Base-by-base conservation (phyloP, 331 rosid genomes). In the Malus hybrid region DNA sequence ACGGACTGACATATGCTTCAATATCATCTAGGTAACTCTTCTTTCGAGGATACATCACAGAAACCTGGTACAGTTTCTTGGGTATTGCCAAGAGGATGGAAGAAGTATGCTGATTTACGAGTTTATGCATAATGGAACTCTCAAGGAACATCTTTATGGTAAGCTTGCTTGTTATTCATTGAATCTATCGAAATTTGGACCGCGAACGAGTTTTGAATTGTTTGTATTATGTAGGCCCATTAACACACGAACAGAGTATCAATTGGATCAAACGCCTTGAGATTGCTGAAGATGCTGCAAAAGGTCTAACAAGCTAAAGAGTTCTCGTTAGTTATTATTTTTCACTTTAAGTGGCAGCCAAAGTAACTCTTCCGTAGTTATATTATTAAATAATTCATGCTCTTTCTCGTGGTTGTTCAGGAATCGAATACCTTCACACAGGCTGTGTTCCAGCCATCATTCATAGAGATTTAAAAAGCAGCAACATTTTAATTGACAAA, bases 21-120 rank as follows among this genome's bases (percentile, higher is more conserved):
- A 63, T 77, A 79, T 79, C 71, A 72, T 83, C 76, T 80, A 94
- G 99, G 99, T 95, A 80, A 84, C 86, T 74, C 99, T 95, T 72
- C 93, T 95, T 66, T 95, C 99, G 76, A 90, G 99, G 84, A 95
- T 95, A 77, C 99, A 95, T 81, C 99, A 95, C 86, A 84, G 97
- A 79, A 95, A 95, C 78, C 80, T 95, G 82, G 99, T 95, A 58
- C 97, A 90, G 78, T 96, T 95, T 93, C 91, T 85, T 48, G 97
- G 98, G 5, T 93, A 85, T 84, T 89, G 90, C 70, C 90, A 87
- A 77, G 97, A 93, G 63, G 93, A 83, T 74, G 90, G 83, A 58
- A 87, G 80, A 61, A 88, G 93, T 68, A 89, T 93, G 83, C 97
- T 93, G 73, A 84, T 93, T 75, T 93, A 93, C 75, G 97, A 91